These are phyloP conservation scores for Nicotiana paniculata DNA, from an alignment of 257 asterid species.

Conservation along the genomic window DNA sequence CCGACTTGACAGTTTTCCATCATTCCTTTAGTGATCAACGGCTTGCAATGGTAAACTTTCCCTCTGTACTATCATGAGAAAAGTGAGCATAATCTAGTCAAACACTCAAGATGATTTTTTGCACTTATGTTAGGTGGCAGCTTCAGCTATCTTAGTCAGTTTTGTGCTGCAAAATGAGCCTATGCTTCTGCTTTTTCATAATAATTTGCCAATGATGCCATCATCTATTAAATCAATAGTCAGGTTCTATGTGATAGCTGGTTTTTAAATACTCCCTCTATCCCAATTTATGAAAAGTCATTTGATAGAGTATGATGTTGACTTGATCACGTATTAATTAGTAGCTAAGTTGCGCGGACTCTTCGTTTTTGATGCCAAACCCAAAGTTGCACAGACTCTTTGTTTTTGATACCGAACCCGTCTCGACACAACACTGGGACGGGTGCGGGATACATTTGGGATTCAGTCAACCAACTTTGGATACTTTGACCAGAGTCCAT, in stretches of 20 bases:
- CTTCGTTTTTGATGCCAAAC: too few species aligned
- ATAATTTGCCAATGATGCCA: background rate
- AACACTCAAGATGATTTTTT: background rate
- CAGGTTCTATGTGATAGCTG: background rate
- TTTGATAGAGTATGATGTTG: background rate
- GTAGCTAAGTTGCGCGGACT: too few species aligned
- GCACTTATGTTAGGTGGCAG: background rate
- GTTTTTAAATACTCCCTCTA: background rate
- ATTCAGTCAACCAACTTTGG: too few species aligned
- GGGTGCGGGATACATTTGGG: too few species aligned
- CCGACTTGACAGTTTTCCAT: conserved; percentile 43
- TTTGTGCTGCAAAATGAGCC: background rate
- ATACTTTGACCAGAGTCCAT: too few species aligned
- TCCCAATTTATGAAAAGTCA: background rate
- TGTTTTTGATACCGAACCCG: too few species aligned
- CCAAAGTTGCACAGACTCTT: too few species aligned
- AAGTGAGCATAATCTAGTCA: background rate
- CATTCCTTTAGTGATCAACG: conserved; percentile 25
- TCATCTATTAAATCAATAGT: background rate
- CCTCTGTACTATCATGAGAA: conserved; percentile 3
- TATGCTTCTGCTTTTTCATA: background rate
- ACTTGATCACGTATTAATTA: background rate
- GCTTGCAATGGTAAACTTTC: conserved; percentile 18
- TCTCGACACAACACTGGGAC: too few species aligned
- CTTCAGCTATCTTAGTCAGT: background rate